A percentile compares a stretch with the other conserved stretches of the same genome.
Conservation (phyloP, 208 protist genomes). For the Trypanosoma congolense region DNA sequence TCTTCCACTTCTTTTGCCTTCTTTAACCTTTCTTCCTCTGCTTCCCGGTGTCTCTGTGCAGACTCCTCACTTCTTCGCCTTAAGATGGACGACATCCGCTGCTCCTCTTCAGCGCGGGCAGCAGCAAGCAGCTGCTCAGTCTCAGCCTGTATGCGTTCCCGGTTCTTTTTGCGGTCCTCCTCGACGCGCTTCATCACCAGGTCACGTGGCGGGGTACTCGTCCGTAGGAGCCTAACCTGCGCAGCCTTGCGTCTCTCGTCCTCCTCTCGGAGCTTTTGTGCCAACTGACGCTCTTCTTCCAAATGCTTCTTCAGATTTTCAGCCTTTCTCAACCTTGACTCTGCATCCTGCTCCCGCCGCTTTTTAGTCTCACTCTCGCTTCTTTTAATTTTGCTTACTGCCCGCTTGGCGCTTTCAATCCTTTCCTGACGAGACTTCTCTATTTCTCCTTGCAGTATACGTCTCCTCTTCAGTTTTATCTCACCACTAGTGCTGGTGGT, state of each 20-base stretch:
- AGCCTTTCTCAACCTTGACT: constrained; percentile 10
- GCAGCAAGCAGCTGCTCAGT: constrained; percentile 11
- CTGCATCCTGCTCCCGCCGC: not conserved
- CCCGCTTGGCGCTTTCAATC: not conserved
- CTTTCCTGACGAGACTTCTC: not conserved
- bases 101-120: not conserved
- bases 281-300: constrained; percentile 37
- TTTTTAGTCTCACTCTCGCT: constrained; percentile 1
- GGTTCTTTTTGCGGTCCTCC: constrained; percentile 17
- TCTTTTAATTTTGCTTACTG: constrained; percentile 1
- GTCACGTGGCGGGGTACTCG: constrained; percentile 1
- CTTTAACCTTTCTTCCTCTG: constrained; percentile 24
- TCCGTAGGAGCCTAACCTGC: not conserved
- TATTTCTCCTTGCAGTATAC: constrained; percentile 1
- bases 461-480: constrained; percentile 1
- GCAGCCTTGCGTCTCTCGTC: constrained; percentile 15
- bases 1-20: constrained; percentile 40
- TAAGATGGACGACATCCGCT: not conserved
- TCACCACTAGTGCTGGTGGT: not conserved
- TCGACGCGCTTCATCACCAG: not conserved
- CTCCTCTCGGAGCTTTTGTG: constrained; percentile 44
- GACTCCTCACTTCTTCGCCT: constrained; percentile 4
- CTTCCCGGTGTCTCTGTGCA: constrained; percentile 20
- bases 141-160: not conserved
- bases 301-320: constrained; percentile 38